Evolutionary conservation across 2,329 filamentous ascomycete genomes (phyloP).

Genomic region (Fusarium bulbicola): DNA sequence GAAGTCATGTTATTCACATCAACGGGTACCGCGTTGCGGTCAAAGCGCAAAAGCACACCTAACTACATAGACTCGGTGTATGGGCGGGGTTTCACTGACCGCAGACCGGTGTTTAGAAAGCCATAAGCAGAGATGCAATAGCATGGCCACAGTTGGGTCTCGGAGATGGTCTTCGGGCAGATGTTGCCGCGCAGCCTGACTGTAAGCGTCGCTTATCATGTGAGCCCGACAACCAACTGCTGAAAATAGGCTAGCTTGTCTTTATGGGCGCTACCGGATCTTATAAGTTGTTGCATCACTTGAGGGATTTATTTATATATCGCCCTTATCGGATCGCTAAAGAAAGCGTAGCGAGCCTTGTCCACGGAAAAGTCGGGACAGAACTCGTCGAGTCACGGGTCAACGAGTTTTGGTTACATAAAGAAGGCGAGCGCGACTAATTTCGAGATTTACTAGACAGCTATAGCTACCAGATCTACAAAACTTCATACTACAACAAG

Average conservation of each 20-base stretch:
- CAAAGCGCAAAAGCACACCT: too few species aligned
- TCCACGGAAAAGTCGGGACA: too few species aligned
- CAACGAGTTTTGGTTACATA: too few species aligned
- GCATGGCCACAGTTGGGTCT: background rate
- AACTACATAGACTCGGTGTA: accelerated
- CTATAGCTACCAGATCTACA: accelerated
- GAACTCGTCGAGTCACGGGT: too few species aligned
- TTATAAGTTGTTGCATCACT: too few species aligned
- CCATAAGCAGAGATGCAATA: background rate
- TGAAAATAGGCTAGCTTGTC: background rate
- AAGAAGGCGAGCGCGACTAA: too few species aligned
- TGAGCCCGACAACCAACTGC: background rate
- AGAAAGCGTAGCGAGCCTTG: too few species aligned
- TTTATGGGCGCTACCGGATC: too few species aligned
- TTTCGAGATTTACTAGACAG: accelerated
- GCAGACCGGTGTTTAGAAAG: background rate
- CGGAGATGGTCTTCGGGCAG: accelerated
- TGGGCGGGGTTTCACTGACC: accelerated
- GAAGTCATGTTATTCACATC: too few species aligned
- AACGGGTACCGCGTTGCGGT: too few species aligned
- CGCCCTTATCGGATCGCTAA: too few species aligned
- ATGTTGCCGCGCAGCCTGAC: background rate
- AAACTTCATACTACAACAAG: accelerated
- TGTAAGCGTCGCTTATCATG: background rate
- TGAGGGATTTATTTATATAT: background rate